Conservation (phyloP, 768 basidiomycete species). For the Hygrophorus pudorinus region DNA sequence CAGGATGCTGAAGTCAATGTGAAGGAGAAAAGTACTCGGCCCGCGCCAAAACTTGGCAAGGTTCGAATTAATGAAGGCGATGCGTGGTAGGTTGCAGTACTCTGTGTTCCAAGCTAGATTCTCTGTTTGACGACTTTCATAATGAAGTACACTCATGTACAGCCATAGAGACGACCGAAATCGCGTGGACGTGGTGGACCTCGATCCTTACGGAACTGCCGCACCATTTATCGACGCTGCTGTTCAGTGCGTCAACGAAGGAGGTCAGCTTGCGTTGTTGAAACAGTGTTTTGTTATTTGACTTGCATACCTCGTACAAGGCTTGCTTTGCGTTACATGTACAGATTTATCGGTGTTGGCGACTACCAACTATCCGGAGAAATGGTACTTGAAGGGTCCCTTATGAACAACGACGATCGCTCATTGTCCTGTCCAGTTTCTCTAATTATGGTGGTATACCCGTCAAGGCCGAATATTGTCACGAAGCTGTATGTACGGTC, state of each 20-base stretch:
- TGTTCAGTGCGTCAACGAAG: conserved; percentile 80
- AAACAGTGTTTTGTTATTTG: not conserved
- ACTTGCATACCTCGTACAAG: conserved; percentile 27
- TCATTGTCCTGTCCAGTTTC: conserved; percentile 41
- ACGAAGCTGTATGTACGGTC: conserved; percentile 65
- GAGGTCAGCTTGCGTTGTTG: conserved; percentile 44
- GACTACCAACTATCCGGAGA: conserved; percentile 90
- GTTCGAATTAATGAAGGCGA: conserved; percentile 87
- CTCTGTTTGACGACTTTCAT: not conserved
- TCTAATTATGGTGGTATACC: conserved; percentile 93
- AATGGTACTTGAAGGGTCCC: conserved; percentile 53
- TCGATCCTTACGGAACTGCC: conserved; percentile 97
- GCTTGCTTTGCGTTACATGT: conserved; percentile 90
- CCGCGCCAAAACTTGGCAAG: conserved; percentile 27
- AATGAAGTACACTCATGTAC: conserved; percentile 77
- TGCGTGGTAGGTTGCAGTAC: conserved; percentile 57
- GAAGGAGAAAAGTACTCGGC: conserved; percentile 4
- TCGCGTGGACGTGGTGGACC: conserved; percentile 90
- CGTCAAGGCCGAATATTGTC: conserved; percentile 87
- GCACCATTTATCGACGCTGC: conserved; percentile 95
- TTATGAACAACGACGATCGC: not conserved
- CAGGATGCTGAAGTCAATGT: conserved; percentile 12
- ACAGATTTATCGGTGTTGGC: conserved; percentile 93
- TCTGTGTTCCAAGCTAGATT: not conserved
- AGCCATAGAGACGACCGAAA: conserved; percentile 62